phyloP scores from a whole-genome alignment of 495 filamentous ascomycete species.

The Xylaria nigripes region DNA sequence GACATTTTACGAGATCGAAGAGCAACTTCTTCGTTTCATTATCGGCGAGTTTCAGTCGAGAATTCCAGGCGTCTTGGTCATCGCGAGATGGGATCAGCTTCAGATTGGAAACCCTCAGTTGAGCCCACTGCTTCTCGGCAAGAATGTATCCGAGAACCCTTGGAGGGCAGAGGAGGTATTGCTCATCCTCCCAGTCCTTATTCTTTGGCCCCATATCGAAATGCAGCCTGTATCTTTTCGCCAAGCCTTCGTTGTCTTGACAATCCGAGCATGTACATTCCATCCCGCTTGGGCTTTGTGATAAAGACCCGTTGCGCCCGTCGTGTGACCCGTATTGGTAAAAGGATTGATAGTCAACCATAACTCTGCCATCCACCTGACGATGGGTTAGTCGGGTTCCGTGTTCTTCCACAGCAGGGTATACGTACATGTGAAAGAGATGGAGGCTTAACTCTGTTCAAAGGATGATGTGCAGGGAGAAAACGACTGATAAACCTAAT shows the following conservation, averaged over 20 bases:
- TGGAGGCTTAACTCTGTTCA: neutral
- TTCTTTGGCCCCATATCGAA: slow-evolving; percentile 8
- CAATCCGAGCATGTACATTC: slow-evolving; percentile 9
- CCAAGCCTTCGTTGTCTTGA: slow-evolving; percentile 2
- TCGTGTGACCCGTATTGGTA: slow-evolving; percentile 2
- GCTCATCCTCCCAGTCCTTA: slow-evolving; percentile 1
- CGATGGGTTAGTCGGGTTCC: neutral
- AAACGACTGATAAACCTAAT: neutral
- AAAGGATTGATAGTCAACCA: slow-evolving; percentile 16
- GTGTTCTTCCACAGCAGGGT: neutral
- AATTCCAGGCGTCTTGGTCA: slow-evolving; percentile 7
- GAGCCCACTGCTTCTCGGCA: slow-evolving; percentile 23
- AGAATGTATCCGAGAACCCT: slow-evolving; percentile 25
- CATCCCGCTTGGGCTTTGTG: neutral
- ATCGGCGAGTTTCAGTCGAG: neutral
- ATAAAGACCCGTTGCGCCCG: slow-evolving; percentile 1
- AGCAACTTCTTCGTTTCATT: slow-evolving; percentile 11
- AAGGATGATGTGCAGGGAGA: no score
- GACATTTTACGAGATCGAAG: slow-evolving; percentile 6
- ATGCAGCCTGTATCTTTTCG: neutral
- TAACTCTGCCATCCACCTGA: slow-evolving; percentile 9
- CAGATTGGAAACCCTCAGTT: slow-evolving; percentile 11
- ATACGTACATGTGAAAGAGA: neutral
- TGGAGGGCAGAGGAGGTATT: slow-evolving; percentile 26
- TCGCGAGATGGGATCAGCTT: slow-evolving; percentile 1